Conservation (phyloP, 2,329 filamentous ascomycete genomes). For the Fusarium chlamydosporum region DNA sequence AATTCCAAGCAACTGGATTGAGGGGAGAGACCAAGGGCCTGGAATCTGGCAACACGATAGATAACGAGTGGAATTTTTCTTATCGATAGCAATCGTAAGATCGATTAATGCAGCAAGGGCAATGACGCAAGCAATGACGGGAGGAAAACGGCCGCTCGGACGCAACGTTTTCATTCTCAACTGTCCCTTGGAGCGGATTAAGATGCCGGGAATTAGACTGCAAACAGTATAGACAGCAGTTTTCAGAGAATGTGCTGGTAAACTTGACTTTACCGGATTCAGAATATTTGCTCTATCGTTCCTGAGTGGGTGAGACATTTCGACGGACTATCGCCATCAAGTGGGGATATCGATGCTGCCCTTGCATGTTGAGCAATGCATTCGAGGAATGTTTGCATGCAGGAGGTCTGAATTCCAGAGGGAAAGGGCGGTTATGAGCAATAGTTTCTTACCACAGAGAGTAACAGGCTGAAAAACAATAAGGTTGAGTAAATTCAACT, state of each 20-base stretch:
- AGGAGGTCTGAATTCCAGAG: conserved; percentile 13
- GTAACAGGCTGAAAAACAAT: background rate
- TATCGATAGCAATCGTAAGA: background rate
- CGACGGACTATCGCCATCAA: background rate
- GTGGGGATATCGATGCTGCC: conserved; percentile 15
- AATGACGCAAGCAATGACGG: background rate
- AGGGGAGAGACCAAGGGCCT: background rate
- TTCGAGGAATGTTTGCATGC: conserved; percentile 30
- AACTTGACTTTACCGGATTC: background rate
- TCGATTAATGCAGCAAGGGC: conserved; percentile 7
- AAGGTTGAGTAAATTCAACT: background rate
- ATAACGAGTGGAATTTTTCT: conserved; percentile 7
- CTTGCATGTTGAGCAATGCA: conserved; percentile 32
- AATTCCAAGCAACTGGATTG: background rate
- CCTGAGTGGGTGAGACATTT: conserved; percentile 32
- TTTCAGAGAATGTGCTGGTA: conserved; percentile 12
- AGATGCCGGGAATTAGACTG: conserved; percentile 7
- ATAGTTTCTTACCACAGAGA: background rate
- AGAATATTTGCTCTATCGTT: conserved; percentile 13
- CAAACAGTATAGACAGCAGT: conserved; percentile 8
- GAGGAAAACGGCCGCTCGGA: background rate
- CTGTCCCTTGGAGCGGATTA: background rate
- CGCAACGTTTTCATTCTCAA: background rate
- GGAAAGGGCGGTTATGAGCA: background rate
- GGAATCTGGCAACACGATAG: background rate